Evolutionary conservation across 2,329 filamentous ascomycete species (phyloP), one percentile per base, ranked within the genome.

Genomic region (Cordyceps cateniannulata): DNA sequence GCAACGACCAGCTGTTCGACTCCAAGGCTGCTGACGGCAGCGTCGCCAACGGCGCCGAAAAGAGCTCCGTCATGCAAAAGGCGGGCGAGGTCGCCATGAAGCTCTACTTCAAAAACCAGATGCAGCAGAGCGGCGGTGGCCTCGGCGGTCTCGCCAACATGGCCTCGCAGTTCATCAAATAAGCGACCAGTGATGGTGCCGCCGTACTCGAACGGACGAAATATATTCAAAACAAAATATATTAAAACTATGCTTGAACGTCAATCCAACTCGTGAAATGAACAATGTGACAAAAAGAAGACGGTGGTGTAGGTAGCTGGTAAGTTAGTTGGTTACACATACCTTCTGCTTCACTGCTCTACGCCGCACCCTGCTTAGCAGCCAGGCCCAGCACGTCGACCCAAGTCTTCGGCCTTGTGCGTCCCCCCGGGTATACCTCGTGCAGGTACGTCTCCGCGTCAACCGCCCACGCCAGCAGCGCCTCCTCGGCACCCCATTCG

Each of bases 41-140:
- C 66, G 76, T 84, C 22, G 71, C 77, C 3, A 74, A 80, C 25
- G 80, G 81, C 27, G 83, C 88, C 5, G 89, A 84, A 75, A 96
- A 96, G 83, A 85, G 96, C 75, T 86, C 85, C 52, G 91, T 86
- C 54, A 79, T 97, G 51, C 85, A 89, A 71, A 80, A 86, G 72
- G 93, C 93, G 3, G 92, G 86, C 1, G 87, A 96, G 80, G 88
- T 90, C 83, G 93, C 92, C 3, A 74, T 96, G 68, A 92, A 96
- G 83, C 89, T 96, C 85, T 96, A 93, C 74, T 77, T 96, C 79
- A 93, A 96, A 83, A 85, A 83, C 67, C 82, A 91, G 71, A 82
- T 81, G 22, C 74, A 80, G 64, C 62, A 68, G 63, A 63, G 69
- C 60, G 79, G 74, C 25, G 57, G 57, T 20, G 57, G 49, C 20